phyloP scores from a whole-genome alignment of 768 basidiomycete genomes.

The Suillus hirtellus region DNA sequence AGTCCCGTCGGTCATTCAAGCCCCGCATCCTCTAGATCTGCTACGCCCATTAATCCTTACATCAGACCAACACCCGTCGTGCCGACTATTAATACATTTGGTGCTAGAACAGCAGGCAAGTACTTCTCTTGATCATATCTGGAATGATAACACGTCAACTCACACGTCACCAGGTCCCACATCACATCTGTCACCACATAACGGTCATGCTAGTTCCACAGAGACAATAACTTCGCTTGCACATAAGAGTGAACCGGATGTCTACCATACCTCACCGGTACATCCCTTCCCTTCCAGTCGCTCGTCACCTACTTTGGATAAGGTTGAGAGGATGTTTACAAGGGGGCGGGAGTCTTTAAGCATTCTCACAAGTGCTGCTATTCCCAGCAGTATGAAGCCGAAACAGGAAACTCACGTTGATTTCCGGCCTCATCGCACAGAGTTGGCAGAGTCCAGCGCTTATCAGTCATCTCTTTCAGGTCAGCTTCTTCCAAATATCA shows the following conservation, averaged over 20 bases:
- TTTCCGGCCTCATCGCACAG: constrained; percentile 21
- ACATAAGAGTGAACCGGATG: not conserved
- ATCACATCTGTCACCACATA: not conserved
- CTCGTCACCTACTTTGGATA: constrained; percentile 29
- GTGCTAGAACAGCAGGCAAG: constrained; percentile 19
- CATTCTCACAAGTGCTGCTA: constrained; percentile 26
- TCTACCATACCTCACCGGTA: not conserved
- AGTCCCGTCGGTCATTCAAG: constrained; percentile 8
- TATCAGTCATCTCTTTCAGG: constrained; percentile 26
- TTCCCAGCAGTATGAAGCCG: constrained; percentile 12
- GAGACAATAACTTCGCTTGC: not conserved
- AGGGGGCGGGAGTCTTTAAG: constrained; percentile 32
- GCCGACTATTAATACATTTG: constrained; percentile 12
- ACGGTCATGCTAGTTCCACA: not conserved
- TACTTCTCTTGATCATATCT: not conserved
- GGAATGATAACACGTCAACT: not conserved
- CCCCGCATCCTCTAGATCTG: constrained; percentile 21
- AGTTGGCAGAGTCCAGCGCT: constrained; percentile 7
- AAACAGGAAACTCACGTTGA: constrained; percentile 15
- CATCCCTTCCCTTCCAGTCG: constrained; percentile 14
- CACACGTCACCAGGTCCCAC: not conserved
- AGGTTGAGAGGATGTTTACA: constrained; percentile 35
- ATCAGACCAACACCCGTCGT: constrained; percentile 38
- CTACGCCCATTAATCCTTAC: constrained; percentile 35
- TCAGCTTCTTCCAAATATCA: constrained; percentile 14